Base-by-base conservation (phyloP, 257 asterid genomes). In the Linaria vulgaris region DNA sequence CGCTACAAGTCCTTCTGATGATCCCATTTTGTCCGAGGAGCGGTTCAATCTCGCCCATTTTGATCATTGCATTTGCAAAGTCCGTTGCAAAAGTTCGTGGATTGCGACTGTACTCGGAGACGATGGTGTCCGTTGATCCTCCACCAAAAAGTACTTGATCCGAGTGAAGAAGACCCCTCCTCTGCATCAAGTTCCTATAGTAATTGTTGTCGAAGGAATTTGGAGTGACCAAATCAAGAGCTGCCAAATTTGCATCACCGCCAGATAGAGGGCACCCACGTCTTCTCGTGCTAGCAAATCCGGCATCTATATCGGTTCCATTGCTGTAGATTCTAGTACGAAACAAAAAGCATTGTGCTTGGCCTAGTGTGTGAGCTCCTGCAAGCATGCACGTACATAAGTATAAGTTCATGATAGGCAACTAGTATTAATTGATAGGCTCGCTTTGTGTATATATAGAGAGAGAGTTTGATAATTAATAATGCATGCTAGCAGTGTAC, bases 1-100 rank as follows among this genome's bases (percentile, higher is more conserved):
- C 68, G n/a, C 39, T 52, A 39, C 74, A 63, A 8, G 24, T 19
- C 13, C 63, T 41, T 37, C 63, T 21, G 3, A 57, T 57, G 47
- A 57, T 57, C 12, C 63, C 69, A 50, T 22, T 56, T 34, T 70
- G 66, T 53, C 67, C 76, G 5, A 43, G 52, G 12, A 56, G 48
- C 0, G 76, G 71, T 62, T 60, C 48, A 27, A 71, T 71, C 34
- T 71, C 71, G 47, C 76, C 71, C 66, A 71, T 64, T 64, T 24
- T 34, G 19, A 37, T 37, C 63, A 37, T 57, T 10, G 63, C 63
- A 57, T 1, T 57, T 0, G 63, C 67, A 56, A 64, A 64, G 7
- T 71, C 71, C 1, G 61, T 19, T 23, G 60, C 25, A 41, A 71
- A 64, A 9, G 75, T 16, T 37, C 49, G 37, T 23, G 71, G 50